phyloP scores from a whole-genome alignment of 441 rosid species.

The Gossypium schwendimanii region DNA sequence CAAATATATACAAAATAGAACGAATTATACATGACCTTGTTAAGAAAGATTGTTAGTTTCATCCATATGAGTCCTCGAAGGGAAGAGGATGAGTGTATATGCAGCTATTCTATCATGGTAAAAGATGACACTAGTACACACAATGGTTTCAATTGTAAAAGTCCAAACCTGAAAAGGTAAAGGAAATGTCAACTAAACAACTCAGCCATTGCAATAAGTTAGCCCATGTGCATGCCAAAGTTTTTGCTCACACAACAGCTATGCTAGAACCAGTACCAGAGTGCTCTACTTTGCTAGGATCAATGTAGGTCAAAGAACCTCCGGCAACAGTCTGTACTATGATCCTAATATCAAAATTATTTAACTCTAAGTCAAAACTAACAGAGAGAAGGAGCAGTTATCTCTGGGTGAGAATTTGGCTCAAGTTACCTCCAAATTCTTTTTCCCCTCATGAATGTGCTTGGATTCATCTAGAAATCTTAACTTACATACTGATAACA shows the following conservation, averaged over 20 bases:
- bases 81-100: neutral
- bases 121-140: neutral
- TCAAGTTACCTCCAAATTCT: neutral
- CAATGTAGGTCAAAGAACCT: neutral
- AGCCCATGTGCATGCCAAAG: neutral
- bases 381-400: neutral
- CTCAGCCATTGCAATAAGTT: neutral
- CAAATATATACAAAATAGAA: neutral
- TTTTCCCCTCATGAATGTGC: constrained; percentile 5
- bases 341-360: neutral
- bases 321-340: neutral
- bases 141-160: neutral
- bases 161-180: neutral
- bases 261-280: neutral
- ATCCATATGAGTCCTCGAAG: neutral
- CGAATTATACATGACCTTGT: neutral
- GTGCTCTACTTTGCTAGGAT: neutral
- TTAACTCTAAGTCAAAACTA: neutral
- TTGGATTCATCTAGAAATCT: neutral
- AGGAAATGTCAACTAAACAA: neutral
- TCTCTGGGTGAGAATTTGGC: neutral
- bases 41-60: neutral
- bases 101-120: neutral
- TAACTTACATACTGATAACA: neutral
- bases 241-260: neutral